Conservation (phyloP, 768 basidiomycete genomes). For the Serendipita vermifera region DNA sequence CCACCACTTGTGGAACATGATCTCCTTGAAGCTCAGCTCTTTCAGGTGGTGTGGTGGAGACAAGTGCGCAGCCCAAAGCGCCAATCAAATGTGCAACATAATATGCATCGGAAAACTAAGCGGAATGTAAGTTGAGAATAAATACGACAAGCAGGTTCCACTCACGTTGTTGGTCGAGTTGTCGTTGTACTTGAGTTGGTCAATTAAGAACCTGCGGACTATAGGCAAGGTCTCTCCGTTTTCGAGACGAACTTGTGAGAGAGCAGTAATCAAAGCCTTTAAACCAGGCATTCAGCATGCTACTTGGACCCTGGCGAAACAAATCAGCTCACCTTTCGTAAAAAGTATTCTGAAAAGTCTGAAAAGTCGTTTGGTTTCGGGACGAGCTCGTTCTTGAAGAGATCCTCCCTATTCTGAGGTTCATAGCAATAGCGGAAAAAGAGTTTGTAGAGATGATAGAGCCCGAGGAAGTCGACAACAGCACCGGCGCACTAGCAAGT, state of each 20-base stretch:
- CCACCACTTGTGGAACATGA: conserved; percentile 44
- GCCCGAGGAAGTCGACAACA: conserved; percentile 71
- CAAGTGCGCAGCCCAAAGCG: conserved; percentile 63
- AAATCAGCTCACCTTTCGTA: conserved; percentile 59
- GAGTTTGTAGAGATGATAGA: conserved; percentile 92
- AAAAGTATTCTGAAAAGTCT: conserved; percentile 84
- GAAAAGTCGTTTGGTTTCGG: conserved; percentile 92
- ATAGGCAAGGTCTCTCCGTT: conserved; percentile 76
- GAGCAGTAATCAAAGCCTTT: conserved; percentile 66
- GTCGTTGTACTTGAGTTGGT: conserved; percentile 89
- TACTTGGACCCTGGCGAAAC: neutral
- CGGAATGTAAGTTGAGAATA: neutral
- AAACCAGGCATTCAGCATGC: neutral
- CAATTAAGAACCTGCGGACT: conserved; percentile 77
- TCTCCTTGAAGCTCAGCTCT: conserved; percentile 46
- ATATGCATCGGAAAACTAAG: conserved; percentile 78
- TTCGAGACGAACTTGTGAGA: conserved; percentile 76
- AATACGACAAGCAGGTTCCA: conserved; percentile 10
- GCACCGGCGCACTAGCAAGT: conserved; percentile 62
- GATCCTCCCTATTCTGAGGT: conserved; percentile 67
- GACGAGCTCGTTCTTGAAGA: conserved; percentile 80
- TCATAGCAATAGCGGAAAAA: conserved; percentile 87
- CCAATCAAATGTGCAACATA: conserved; percentile 82
- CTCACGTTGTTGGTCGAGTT: conserved; percentile 81
- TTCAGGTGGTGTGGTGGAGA: conserved; percentile 66